Percentiles rank a stretch among this genome's conserved stretches.
These are phyloP conservation scores for Phytophthora pistaciae DNA, from an alignment of 352 stramenopile species.

Conservation along the genomic window DNA sequence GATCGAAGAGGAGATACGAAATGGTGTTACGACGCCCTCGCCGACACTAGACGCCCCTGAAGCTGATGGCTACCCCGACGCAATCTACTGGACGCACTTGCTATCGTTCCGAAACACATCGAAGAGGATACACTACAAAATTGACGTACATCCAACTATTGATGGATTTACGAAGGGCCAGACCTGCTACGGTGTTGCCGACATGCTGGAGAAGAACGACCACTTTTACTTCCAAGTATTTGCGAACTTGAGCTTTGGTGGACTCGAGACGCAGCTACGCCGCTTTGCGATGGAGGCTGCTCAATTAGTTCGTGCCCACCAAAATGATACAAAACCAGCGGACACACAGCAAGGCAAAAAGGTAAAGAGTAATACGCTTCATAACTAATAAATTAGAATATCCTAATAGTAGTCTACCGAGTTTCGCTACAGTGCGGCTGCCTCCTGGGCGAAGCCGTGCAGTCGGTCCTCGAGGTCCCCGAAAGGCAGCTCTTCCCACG, in stretches of 20 bases:
- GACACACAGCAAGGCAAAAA: background rate
- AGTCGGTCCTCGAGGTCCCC: conserved; percentile 30
- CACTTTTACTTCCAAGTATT: conserved; percentile 38
- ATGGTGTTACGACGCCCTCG: conserved; percentile 8
- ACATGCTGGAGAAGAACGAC: conserved; percentile 29
- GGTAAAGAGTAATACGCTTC: background rate
- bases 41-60: conserved; percentile 32
- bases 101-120: conserved; percentile 66
- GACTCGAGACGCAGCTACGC: conserved; percentile 31
- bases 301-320: conserved; percentile 15
- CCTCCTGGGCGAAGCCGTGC: conserved; percentile 23
- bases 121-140: conserved; percentile 49
- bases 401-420: conserved; percentile 6
- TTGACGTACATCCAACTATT: conserved; percentile 55
- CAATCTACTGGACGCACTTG: conserved; percentile 76
- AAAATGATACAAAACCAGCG: conserved; percentile 12
- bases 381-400: conserved; percentile 13
- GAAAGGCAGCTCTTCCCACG: conserved; percentile 22
- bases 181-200: conserved; percentile 61
- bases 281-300: conserved; percentile 37
- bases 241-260: conserved; percentile 28
- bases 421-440: conserved; percentile 5
- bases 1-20: conserved; percentile 22
- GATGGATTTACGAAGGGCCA: conserved; percentile 51
- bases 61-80: conserved; percentile 43